A percentile compares a stretch with the other conserved stretches of the same genome.
Conservation (phyloP, 352 stramenopile genomes). For the Globisporangium spinosum region DNA sequence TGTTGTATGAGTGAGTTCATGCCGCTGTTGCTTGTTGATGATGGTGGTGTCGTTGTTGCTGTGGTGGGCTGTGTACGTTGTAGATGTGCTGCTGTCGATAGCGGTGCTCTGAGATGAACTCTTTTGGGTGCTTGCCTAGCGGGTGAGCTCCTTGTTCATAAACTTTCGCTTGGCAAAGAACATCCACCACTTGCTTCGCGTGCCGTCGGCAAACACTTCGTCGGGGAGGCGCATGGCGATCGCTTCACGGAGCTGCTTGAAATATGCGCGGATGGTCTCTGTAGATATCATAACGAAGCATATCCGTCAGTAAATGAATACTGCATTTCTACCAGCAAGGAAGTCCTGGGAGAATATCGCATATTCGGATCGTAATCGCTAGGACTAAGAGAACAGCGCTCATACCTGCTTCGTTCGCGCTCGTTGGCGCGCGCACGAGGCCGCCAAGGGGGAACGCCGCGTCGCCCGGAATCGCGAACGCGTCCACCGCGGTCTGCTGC, state of each 20-base stretch:
- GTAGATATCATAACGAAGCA: background rate
- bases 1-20: no score
- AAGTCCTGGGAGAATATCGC: background rate
- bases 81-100: background rate
- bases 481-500: slow-evolving; percentile 77
- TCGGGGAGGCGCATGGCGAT: slow-evolving; percentile 80
- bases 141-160: slow-evolving; percentile 91
- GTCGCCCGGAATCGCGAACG: slow-evolving; percentile 87
- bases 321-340: background rate
- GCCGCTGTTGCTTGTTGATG: background rate
- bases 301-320: background rate
- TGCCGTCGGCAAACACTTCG: slow-evolving; percentile 78
- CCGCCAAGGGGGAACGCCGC: slow-evolving; percentile 79
- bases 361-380: background rate
- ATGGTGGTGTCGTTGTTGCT: background rate
- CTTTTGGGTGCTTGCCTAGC: slow-evolving; percentile 27
- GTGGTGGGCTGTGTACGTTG: background rate
- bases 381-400: background rate
- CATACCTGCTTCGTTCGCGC: slow-evolving; percentile 71
- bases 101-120: background rate
- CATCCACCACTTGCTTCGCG: slow-evolving; percentile 94
- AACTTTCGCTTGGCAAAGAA: slow-evolving; percentile 93
- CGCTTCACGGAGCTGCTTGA: slow-evolving; percentile 89
- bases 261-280: slow-evolving; percentile 86
- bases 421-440: slow-evolving; percentile 67